These are phyloP conservation scores for Clarireedia hainanense DNA, from an alignment of 2,329 filamentous ascomycete genomes.

Conservation along the genomic window DNA sequence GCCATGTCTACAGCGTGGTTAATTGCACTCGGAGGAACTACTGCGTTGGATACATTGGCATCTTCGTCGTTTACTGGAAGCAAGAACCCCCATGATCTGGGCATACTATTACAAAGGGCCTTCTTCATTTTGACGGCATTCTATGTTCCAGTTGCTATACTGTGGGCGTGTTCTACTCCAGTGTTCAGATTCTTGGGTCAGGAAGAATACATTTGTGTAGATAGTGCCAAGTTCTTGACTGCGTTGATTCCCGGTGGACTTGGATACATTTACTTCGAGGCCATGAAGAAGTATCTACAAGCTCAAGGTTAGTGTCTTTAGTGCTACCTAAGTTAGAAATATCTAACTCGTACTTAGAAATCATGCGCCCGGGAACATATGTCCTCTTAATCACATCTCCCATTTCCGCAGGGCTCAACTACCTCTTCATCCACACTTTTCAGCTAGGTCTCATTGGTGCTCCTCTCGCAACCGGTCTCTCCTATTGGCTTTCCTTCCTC, in stretches of 20 bases:
- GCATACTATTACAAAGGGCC: slow-evolving; percentile 68
- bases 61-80: slow-evolving; percentile 78
- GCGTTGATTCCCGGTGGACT: slow-evolving; percentile 72
- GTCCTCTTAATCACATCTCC: slow-evolving; percentile 77
- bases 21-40: slow-evolving; percentile 77
- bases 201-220: slow-evolving; percentile 65
- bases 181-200: slow-evolving; percentile 71
- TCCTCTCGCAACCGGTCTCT: slow-evolving; percentile 72
- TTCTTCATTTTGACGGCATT: slow-evolving; percentile 65
- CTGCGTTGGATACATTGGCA: slow-evolving; percentile 76
- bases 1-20: slow-evolving; percentile 86
- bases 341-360: slow-evolving; percentile 27
- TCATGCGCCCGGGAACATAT: slow-evolving; percentile 78
- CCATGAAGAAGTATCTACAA: slow-evolving; percentile 80
- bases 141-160: slow-evolving; percentile 62
- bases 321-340: slow-evolving; percentile 34
- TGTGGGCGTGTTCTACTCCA: slow-evolving; percentile 70
- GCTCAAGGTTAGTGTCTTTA: slow-evolving; percentile 67
- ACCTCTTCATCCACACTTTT: slow-evolving; percentile 66
- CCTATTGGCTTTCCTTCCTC: slow-evolving; percentile 78
- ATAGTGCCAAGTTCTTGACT: slow-evolving; percentile 65
- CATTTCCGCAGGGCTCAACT: slow-evolving; percentile 74
- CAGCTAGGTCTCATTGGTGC: slow-evolving; percentile 68
- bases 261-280: slow-evolving; percentile 83
- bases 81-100: slow-evolving; percentile 69